These are phyloP conservation scores for Nannochloropsis oceanica DNA, from an alignment of 108 stramenopile genomes.

Conservation along the genomic window DNA sequence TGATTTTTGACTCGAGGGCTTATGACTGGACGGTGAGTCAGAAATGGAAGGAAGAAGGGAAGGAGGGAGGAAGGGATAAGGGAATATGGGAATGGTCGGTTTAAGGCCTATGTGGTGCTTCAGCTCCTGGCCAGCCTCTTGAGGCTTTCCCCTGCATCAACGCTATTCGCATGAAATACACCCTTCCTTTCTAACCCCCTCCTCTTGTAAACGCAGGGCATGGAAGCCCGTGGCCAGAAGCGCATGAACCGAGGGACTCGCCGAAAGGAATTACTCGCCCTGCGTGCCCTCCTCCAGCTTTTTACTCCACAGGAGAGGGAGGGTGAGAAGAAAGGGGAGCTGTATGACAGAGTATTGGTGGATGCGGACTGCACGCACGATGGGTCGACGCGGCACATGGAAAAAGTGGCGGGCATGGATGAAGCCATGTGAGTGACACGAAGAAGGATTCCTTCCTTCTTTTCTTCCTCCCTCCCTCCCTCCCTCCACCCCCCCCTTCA, in stretches of 20 bases:
- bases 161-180: no score
- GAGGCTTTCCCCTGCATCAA: no score
- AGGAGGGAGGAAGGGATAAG: background rate
- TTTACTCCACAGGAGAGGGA: background rate
- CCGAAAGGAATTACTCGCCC: background rate
- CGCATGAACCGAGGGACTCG: background rate
- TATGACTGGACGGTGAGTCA: background rate
- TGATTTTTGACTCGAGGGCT: background rate
- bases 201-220: background rate
- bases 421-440: background rate
- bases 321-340: background rate
- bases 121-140: no score
- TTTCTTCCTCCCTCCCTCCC: background rate
- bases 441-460: background rate
- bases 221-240: background rate
- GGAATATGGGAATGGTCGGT: background rate
- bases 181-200: background rate
- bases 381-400: background rate
- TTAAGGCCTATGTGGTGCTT: no score
- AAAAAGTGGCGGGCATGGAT: background rate
- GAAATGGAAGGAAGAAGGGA: background rate
- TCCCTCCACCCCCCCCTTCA: background rate
- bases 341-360: background rate
- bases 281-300: background rate
- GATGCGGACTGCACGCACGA: conserved; percentile 2